Evolutionary conservation across 2,329 filamentous ascomycete genomes (phyloP).

Genomic region (Phaeoacremonium minimum): DNA sequence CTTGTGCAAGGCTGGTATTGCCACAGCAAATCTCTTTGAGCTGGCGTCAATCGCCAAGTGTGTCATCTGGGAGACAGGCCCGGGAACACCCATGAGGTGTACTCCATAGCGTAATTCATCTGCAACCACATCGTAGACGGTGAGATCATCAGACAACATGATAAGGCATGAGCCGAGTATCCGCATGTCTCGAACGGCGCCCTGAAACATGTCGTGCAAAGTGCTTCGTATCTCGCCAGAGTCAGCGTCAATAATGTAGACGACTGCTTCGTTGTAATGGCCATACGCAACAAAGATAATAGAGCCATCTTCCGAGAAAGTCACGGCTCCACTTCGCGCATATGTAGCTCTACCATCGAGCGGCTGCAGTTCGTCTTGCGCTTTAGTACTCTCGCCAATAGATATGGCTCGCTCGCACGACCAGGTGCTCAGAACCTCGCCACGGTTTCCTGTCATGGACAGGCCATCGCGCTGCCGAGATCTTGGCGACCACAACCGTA

Average conservation of each 20-base stretch:
- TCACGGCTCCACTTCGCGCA: constrained; percentile 57
- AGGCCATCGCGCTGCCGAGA: constrained; percentile 65
- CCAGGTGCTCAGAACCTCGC: constrained; percentile 68
- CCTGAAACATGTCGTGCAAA: constrained; percentile 63
- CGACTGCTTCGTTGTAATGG: constrained; percentile 49
- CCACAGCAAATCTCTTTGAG: constrained; percentile 63
- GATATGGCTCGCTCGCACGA: constrained; percentile 57
- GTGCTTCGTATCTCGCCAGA: constrained; percentile 63
- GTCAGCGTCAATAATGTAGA: constrained; percentile 73
- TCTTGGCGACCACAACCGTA: constrained; percentile 79
- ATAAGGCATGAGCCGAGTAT: constrained; percentile 73
- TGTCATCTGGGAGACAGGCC: constrained; percentile 39
- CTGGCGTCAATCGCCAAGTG: constrained; percentile 68
- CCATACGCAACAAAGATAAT: constrained; percentile 68
- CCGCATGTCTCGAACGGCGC: constrained; percentile 61
- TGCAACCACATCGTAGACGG: constrained; percentile 80
- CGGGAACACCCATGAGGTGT: constrained; percentile 41
- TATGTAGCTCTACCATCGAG: constrained; percentile 17
- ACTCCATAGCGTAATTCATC: constrained; percentile 69
- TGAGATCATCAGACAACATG: constrained; percentile 66
- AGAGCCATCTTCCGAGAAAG: constrained; percentile 82
- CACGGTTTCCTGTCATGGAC: constrained; percentile 52
- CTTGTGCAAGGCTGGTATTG: constrained; percentile 34
- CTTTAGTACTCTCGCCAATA: constrained; percentile 36
- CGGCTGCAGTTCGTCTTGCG: constrained; percentile 25